These are phyloP conservation scores for Eutrema yunnanense DNA, from an alignment of 345 rosid genomes.

Conservation along the genomic window DNA sequence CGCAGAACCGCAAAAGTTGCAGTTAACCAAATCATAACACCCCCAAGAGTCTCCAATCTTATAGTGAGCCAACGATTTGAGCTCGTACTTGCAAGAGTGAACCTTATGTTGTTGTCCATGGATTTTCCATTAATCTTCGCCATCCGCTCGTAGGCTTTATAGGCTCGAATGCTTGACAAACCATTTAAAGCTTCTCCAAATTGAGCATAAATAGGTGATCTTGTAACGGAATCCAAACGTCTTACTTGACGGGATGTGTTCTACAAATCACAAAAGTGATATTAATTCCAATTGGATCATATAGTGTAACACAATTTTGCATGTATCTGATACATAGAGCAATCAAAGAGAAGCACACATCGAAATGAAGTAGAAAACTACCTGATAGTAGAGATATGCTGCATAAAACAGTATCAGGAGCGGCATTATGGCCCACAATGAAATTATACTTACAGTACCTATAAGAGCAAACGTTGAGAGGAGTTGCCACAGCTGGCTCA, in stretches of 20 bases:
- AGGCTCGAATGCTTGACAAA: constrained; percentile 78
- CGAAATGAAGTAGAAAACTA: constrained; percentile 15
- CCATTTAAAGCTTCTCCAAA: constrained; percentile 96
- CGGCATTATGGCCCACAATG: constrained; percentile 94
- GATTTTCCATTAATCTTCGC: constrained; percentile 68
- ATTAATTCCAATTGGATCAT: not conserved
- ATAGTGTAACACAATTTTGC: not conserved
- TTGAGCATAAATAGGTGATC: constrained; percentile 92
- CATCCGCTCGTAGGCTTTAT: constrained; percentile 82
- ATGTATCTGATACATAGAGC: not conserved
- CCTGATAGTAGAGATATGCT: constrained; percentile 94
- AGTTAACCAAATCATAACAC: constrained; percentile 89
- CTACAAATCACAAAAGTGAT: constrained; percentile 33
- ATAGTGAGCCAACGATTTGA: constrained; percentile 82
- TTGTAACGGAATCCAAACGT: constrained; percentile 79
- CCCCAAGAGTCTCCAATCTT: constrained; percentile 83
- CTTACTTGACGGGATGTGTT: constrained; percentile 91
- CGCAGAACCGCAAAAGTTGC: constrained; percentile 83
- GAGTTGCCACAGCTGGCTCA: constrained; percentile 75
- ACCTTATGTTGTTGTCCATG: constrained; percentile 88
- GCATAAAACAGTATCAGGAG: constrained; percentile 80
- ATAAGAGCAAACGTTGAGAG: constrained; percentile 87
- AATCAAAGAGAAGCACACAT: not conserved
- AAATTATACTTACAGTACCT: constrained; percentile 77
- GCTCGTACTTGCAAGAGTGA: constrained; percentile 72